Conservation (phyloP, 768 basidiomycete genomes). For the Mycena polygramma region DNA sequence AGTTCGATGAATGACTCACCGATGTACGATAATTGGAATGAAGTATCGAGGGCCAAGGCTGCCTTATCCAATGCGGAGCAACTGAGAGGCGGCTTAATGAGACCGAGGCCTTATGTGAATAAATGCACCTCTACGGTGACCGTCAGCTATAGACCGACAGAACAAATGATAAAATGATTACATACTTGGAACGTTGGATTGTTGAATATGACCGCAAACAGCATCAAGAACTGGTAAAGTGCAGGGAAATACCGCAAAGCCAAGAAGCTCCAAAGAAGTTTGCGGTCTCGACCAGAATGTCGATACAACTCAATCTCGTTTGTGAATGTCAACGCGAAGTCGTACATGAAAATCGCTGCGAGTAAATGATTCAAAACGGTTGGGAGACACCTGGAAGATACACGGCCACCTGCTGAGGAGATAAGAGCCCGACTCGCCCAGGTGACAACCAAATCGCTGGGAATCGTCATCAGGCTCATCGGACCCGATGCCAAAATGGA, state of each 20-base stretch:
- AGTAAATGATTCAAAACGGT: neutral
- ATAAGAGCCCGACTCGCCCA: slow-evolving; percentile 23
- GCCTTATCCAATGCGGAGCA: slow-evolving; percentile 16
- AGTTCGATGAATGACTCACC: neutral
- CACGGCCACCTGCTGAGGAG: slow-evolving; percentile 13
- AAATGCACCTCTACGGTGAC: neutral
- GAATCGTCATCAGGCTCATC: neutral
- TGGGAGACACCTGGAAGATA: no score
- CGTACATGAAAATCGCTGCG: slow-evolving; percentile 12
- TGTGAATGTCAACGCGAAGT: slow-evolving; percentile 5
- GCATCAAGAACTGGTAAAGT: slow-evolving; percentile 20
- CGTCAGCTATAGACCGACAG: neutral
- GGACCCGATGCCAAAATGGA: neutral
- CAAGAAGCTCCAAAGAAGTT: slow-evolving; percentile 17
- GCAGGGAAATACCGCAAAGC: slow-evolving; percentile 17
- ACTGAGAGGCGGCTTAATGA: neutral
- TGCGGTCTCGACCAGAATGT: neutral
- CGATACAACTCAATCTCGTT: slow-evolving; percentile 21
- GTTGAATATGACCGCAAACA: neutral
- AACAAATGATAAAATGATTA: neutral
- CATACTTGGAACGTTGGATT: neutral
- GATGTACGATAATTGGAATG: slow-evolving; percentile 19
- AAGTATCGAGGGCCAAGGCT: slow-evolving; percentile 6
- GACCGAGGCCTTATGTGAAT: neutral
- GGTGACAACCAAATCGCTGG: neutral